Evolutionary conservation across 129 eudicot genomes (phyloP).

Genomic region (Pulicaria dysenterica): DNA sequence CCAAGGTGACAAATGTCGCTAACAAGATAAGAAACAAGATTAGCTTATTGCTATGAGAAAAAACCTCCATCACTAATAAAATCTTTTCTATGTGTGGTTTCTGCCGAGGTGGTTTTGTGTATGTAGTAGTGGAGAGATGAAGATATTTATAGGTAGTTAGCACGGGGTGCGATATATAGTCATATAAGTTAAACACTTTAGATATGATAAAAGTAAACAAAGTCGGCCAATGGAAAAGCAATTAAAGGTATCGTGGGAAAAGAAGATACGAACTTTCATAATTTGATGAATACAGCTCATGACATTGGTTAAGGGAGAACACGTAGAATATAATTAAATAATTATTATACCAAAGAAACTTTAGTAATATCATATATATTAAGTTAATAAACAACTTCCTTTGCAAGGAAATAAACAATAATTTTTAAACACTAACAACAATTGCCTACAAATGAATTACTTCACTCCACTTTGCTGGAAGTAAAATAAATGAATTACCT

Average conservation of each 20-base stretch:
- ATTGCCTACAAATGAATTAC: no score
- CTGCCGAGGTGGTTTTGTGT: background rate
- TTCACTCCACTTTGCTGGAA: no score
- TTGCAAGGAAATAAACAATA: no score
- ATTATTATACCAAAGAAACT: no score
- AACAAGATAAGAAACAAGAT: slow-evolving; percentile 30
- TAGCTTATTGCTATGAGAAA: background rate
- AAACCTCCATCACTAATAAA: background rate
- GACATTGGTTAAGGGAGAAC: no score
- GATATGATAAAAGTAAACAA: slow-evolving; percentile 22
- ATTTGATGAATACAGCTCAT: slow-evolving; percentile 11
- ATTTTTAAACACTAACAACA: no score
- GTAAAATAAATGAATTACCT: no score
- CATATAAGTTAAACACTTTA: slow-evolving; percentile 19
- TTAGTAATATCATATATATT: no score
- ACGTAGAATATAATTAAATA: no score
- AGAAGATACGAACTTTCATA: slow-evolving; percentile 4
- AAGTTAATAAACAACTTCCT: no score
- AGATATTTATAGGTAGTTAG: slow-evolving; percentile 31
- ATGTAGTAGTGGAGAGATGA: slow-evolving; percentile 4
- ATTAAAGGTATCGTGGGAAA: background rate
- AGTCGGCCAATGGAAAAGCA: slow-evolving; percentile 13
- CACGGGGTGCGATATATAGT: background rate
- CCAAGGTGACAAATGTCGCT: slow-evolving; percentile 24
- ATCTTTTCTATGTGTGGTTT: background rate